Conservation (phyloP, 345 rosid species). For the Hevea brasiliensis region DNA sequence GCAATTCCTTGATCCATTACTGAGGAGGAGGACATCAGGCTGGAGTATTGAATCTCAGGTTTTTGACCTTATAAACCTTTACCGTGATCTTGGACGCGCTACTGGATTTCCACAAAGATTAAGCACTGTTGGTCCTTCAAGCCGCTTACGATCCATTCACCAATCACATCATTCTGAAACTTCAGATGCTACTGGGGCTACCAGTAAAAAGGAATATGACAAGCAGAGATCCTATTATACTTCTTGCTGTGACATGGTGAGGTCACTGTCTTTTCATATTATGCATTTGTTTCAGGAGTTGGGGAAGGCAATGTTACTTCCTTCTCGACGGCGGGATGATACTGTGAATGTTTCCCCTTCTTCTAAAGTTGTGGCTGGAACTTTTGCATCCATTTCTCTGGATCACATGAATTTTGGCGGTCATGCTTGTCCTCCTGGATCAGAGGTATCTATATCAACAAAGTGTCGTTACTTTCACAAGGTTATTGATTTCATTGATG, state of each 20-base stretch:
- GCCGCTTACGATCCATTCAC: slow-evolving; percentile 43
- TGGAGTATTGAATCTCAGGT: slow-evolving; percentile 86
- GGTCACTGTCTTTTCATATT: slow-evolving; percentile 83
- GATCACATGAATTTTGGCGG: slow-evolving; percentile 82
- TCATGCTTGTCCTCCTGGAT: slow-evolving; percentile 48
- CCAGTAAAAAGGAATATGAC: slow-evolving; percentile 59
- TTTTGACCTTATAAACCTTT: slow-evolving; percentile 86
- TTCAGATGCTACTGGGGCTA: slow-evolving; percentile 46
- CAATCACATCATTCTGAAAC: slow-evolving; percentile 45
- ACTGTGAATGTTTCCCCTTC: slow-evolving; percentile 72
- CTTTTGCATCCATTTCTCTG: slow-evolving; percentile 71
- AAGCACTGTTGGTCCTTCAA: slow-evolving; percentile 48
- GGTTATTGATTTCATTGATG: slow-evolving; percentile 87
- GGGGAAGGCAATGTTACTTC: slow-evolving; percentile 90
- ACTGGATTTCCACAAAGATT: slow-evolving; percentile 69
- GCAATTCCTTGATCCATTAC: slow-evolving; percentile 88
- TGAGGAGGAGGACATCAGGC: slow-evolving; percentile 82
- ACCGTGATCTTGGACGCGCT: slow-evolving; percentile 85
- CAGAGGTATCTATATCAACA: slow-evolving; percentile 66
- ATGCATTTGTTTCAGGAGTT: slow-evolving; percentile 90
- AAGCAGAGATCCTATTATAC: slow-evolving; percentile 72
- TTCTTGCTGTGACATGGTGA: slow-evolving; percentile 92
- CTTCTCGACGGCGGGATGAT: slow-evolving; percentile 94
- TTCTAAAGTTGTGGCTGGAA: slow-evolving; percentile 77
- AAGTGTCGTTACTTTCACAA: slow-evolving; percentile 92